Percentiles rank a stretch among this genome's conserved stretches.
Conservation (phyloP, 2,329 filamentous ascomycete species). For the Pestalotiopsis fici region DNA sequence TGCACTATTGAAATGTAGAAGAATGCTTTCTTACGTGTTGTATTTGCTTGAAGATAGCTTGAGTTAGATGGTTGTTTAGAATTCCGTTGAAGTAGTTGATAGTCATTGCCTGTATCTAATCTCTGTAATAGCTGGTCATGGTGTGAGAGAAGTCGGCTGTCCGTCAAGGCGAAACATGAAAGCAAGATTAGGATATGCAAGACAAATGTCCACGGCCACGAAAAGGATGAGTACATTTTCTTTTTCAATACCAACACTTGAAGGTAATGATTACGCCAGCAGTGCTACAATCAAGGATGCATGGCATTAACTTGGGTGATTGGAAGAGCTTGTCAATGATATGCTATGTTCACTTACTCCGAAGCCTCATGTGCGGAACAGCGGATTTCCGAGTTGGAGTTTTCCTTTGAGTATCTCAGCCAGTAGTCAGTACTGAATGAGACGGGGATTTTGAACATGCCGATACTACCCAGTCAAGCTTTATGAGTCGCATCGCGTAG, state of each 20-base stretch:
- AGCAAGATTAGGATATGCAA: not conserved
- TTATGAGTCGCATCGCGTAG: not conserved
- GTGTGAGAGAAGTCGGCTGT: not conserved
- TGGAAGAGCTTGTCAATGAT: not conserved
- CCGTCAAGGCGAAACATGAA: not conserved
- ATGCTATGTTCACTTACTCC: not conserved
- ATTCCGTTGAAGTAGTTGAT: not conserved
- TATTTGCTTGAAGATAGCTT: not conserved
- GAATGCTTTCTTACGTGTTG: not conserved
- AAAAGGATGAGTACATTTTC: not conserved
- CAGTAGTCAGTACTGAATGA: not conserved
- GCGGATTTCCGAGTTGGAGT: not conserved
- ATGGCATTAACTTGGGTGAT: not conserved
- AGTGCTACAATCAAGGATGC: not conserved
- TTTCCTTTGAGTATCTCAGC: not conserved
- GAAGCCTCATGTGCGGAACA: not conserved
- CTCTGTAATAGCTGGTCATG: not conserved
- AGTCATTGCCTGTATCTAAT: not conserved
- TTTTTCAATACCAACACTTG: not conserved
- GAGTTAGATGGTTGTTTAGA: not conserved
- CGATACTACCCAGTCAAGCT: not conserved
- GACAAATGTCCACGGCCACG: not conserved
- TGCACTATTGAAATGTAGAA: not conserved
- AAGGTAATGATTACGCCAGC: too few relatives aligned
- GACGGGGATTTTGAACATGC: not conserved